Evolutionary conservation across 768 basidiomycete species (phyloP), one percentile per base, ranked within the genome.

Genomic region (Hericium erinaceus): DNA sequence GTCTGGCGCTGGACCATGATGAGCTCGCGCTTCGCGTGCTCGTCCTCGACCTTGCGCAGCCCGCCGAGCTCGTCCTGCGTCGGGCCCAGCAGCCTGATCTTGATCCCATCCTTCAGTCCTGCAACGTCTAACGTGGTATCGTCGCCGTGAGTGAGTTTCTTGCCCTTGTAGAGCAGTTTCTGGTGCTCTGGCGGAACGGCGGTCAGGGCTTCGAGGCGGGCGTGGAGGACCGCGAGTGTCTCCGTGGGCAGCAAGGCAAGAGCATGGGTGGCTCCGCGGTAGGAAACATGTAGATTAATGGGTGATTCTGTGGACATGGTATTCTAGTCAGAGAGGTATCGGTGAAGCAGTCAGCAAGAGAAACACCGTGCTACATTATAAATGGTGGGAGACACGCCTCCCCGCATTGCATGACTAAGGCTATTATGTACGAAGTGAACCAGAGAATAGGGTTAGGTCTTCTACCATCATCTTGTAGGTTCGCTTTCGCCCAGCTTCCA

Each of bases 101-200:
- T 90, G 52, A 73, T 64, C 9, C 87, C 86, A 59, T 81, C 72
- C 63, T 77, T 83, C 41, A 91, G 65, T n/a, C 88, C 87, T 0
- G 72, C 73, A 64, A 80, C 69, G 65, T 65, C 3, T 2, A 78
- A 50, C 12, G 68, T 63, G 9, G 48, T 49, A 10, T 38, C 40
- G 74, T 64, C 28, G 65, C 75, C 50, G 58, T 60, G 53, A 4
- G 62, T 70, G 24, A 63, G 65, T 54, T 72, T 78, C 74, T 85
- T 89, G 38, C 88, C 86, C 66, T 82, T 87, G 72, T 78, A 85
- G 9, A 90, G 67, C 44, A 90, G 73, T 64, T 91, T 92, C 72
- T 91, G 88, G 41, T 83, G 70, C 3, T 75, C 66, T 3, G 81
- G 76, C 0, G 87, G 85, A 11, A 90, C 83, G 24, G 76, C 74